These are phyloP conservation scores for Ustilago crameri DNA, from an alignment of 1,284 basidiomycete genomes.

Conservation along the genomic window DNA sequence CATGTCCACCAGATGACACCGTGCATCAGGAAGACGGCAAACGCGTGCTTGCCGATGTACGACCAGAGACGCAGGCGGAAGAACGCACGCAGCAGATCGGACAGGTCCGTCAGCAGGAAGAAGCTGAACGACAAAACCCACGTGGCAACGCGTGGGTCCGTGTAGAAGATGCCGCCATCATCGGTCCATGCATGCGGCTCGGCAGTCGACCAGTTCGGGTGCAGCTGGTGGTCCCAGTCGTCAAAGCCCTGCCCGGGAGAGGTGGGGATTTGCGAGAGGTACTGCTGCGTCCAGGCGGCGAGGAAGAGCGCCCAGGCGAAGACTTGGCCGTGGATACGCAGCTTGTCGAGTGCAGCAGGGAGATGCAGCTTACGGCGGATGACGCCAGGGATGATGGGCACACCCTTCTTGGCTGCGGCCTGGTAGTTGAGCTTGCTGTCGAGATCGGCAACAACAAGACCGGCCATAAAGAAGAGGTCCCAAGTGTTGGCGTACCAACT, in stretches of 20 bases:
- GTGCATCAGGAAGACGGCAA: constrained; percentile 59
- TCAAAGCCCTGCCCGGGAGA: constrained; percentile 39
- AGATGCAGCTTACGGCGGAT: constrained; percentile 24
- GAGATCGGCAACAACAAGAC: constrained; percentile 58
- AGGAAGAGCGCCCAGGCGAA: constrained; percentile 61
- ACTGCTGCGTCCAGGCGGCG: constrained; percentile 46
- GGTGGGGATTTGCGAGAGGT: constrained; percentile 36
- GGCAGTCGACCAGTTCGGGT: constrained; percentile 50
- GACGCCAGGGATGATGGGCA: constrained; percentile 40
- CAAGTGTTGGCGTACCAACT: constrained; percentile 61
- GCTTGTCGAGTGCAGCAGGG: constrained; percentile 31
- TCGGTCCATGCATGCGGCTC: constrained; percentile 33
- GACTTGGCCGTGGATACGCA: constrained; percentile 49
- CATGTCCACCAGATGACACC: constrained; percentile 61
- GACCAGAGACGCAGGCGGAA: constrained; percentile 57
- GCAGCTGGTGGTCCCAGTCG: constrained; percentile 42
- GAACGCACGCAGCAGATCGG: constrained; percentile 50
- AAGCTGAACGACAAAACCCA: constrained; percentile 54
- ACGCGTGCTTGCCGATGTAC: constrained; percentile 55
- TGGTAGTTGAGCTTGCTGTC: constrained; percentile 63
- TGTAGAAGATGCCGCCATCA: constrained; percentile 34
- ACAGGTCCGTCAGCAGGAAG: constrained; percentile 59
- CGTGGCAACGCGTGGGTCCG: constrained; percentile 40
- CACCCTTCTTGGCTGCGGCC: constrained; percentile 41
- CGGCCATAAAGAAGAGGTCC: constrained; percentile 64